Evolutionary conservation across 371 early-diverging fungal species (phyloP).

Genomic region (Amoeboaphelidium protococcarum): DNA sequence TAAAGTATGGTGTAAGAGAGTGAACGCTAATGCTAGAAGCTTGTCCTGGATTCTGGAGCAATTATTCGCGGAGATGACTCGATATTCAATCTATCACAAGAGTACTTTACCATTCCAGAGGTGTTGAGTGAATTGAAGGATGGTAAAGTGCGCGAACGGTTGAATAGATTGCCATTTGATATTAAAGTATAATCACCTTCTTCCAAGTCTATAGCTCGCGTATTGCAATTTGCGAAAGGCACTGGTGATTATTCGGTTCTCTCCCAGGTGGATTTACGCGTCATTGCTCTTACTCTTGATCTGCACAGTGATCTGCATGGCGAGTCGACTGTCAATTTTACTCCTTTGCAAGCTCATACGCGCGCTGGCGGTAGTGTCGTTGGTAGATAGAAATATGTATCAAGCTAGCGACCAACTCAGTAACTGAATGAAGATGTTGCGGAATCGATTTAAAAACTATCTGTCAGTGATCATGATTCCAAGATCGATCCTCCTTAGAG

Average conservation of each 20-base stretch:
- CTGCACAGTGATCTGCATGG: background rate
- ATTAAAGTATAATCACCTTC: conserved; percentile 33
- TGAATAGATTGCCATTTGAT: too few relatives aligned
- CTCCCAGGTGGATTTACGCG: conserved; percentile 56
- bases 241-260: conserved; percentile 73
- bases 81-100: too few relatives aligned
- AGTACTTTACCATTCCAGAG: too few relatives aligned
- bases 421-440: conserved; percentile 6
- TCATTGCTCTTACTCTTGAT: conserved; percentile 43
- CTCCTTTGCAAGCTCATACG: background rate
- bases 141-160: too few relatives aligned
- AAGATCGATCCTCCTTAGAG: background rate
- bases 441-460: conserved; percentile 4
- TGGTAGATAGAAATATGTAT: background rate
- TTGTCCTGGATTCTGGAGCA: too few relatives aligned
- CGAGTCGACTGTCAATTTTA: background rate
- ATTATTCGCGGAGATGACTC: too few relatives aligned
- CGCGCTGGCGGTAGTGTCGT: background rate
- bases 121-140: too few relatives aligned
- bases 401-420: background rate
- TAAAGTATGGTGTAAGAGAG: too few relatives aligned
- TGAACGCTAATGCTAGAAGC: too few relatives aligned
- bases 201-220: conserved; percentile 39
- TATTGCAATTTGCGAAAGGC: conserved; percentile 53
- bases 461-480: background rate